phyloP scores from a whole-genome alignment of 257 asterid species.

The Ligustrum vulgare region DNA sequence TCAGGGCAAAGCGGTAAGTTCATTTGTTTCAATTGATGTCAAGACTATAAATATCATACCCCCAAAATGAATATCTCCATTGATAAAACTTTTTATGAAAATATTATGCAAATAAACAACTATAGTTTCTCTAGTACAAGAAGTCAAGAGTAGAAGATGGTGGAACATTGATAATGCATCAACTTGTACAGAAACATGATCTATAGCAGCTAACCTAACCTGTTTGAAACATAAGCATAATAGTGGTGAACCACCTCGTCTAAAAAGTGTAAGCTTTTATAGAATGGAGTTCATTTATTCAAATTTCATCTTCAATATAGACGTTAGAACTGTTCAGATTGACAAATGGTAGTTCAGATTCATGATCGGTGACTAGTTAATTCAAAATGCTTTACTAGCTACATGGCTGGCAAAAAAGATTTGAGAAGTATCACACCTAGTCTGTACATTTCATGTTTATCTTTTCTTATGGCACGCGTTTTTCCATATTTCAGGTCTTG shows the following conservation, averaged over 20 bases:
- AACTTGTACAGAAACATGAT: not conserved
- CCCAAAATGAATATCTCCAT: not conserved
- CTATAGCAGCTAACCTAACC: not conserved
- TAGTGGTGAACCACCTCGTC: not conserved
- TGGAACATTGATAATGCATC: not conserved
- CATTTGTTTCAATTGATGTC: not conserved
- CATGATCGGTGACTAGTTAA: too few species aligned
- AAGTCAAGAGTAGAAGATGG: not conserved
- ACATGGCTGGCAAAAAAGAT: not conserved
- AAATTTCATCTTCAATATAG: not conserved
- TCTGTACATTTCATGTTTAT: not conserved
- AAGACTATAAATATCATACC: not conserved
- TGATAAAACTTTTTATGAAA: not conserved
- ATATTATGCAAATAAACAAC: not conserved
- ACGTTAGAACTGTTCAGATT: not conserved
- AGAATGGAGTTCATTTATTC: not conserved
- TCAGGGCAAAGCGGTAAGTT: slow-evolving; percentile 83
- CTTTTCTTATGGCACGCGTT: slow-evolving; percentile 12
- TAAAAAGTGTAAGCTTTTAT: not conserved
- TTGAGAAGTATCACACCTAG: not conserved
- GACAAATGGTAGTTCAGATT: not conserved
- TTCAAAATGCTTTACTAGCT: not conserved
- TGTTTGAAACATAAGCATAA: too few species aligned
- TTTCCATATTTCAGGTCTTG: slow-evolving; percentile 37
- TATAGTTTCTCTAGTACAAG: too few species aligned